Evolutionary conservation across 176 grass and related monocot species (phyloP), one percentile per base, ranked within the genome.

Genomic region (Ampelocalamus luodianensis): DNA sequence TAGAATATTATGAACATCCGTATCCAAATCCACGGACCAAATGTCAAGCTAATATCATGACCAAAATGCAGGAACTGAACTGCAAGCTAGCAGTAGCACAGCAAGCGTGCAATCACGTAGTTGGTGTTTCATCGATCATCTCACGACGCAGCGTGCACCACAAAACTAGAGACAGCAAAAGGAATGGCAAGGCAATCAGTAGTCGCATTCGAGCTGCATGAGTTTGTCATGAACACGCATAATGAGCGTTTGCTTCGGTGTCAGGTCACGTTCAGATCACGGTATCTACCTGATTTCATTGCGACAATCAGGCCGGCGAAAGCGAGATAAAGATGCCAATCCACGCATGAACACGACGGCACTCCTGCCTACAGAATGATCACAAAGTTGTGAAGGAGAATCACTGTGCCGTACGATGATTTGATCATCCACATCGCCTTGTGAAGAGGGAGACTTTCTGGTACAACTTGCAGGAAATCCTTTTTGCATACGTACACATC

Each of bases 291-390:
- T 59, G 22, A 23, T 40, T 64, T 37, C 1, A 50, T 20, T 74
- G 27, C 26, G 1, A 23, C 34, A 12, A 3, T 51, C 62, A 67
- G 24, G 23, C 32, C 55, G 83, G 11, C 9, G 62, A 87, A 79
- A 66, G 69, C 10, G 77, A 81, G 23, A 87, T 66, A 36, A 75
- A 82, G 69, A 81, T 46, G 69, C 43, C 10, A 6, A 6, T 61
- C 9, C 27, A 49, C 42, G 37, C 5, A 53, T 74, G 46, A 66
- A 34, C 84, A 32, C 15, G 42, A 60, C 26, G 13, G 75, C 50
- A 61, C 66, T 65, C 65, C 68, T 53, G 59, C 27, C 49, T 60
- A 79, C 16, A 79, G 66, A 71, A 76, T 76, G 48, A n/a, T 56
- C 22, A 38, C 72, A n/a, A 76, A 55, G 50, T 56, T 56, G 32